Evolutionary conservation across 192 early-diverging fungal genomes (phyloP).

Genomic region (Coemansia guatemalensis): DNA sequence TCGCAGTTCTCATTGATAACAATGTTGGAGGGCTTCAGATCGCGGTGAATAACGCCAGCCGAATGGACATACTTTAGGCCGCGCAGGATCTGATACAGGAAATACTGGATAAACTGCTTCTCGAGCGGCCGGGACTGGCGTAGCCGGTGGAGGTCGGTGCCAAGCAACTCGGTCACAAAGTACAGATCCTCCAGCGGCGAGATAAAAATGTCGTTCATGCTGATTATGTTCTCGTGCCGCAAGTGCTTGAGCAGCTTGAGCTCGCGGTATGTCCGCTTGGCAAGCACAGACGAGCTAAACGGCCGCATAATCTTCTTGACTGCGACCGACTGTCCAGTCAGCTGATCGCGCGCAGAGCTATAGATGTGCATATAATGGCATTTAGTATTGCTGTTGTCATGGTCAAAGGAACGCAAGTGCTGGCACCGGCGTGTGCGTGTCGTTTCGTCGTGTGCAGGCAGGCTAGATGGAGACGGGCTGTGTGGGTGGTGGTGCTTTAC

Average conservation of each 20-base stretch:
- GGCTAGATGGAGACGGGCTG: background rate
- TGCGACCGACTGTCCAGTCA: conserved; percentile 80
- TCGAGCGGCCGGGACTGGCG: conserved; percentile 87
- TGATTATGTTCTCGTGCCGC: conserved; percentile 95
- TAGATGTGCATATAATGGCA: background rate
- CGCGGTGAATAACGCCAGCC: conserved; percentile 93
- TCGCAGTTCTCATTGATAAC: conserved; percentile 98
- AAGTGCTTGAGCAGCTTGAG: conserved; percentile 91
- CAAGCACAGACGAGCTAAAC: conserved; percentile 86
- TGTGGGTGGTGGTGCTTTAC: background rate
- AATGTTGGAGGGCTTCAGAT: conserved; percentile 96
- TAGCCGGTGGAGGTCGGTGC: conserved; percentile 93
- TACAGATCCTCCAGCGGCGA: conserved; percentile 94
- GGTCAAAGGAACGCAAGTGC: background rate
- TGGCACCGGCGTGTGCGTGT: background rate
- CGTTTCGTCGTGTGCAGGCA: background rate
- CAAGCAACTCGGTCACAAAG: conserved; percentile 95
- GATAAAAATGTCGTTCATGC: conserved; percentile 91
- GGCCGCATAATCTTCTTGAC: conserved; percentile 98
- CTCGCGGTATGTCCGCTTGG: conserved; percentile 95
- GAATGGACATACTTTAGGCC: conserved; percentile 94
- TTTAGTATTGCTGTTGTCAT: background rate
- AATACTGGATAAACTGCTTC: conserved; percentile 96
- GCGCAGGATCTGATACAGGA: conserved; percentile 94
- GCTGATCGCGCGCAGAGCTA: conserved; percentile 88